phyloP scores from a whole-genome alignment of 208 protist species.

The Trypanosoma cruzi region DNA sequence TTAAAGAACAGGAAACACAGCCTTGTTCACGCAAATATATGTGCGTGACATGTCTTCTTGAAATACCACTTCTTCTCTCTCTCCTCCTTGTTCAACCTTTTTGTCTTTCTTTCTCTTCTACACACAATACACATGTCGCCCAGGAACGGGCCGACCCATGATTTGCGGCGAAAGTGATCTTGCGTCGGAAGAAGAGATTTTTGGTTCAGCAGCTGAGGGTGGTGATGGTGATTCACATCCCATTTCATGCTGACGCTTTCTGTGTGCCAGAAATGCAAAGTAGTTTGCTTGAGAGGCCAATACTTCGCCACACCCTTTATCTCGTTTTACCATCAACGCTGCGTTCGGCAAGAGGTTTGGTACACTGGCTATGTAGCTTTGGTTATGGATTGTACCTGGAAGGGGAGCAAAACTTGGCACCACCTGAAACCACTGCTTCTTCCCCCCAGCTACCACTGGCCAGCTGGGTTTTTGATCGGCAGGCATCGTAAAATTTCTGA shows the following conservation, averaged over 20 bases:
- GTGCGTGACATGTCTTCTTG: background rate
- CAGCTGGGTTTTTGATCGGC: slow-evolving; percentile 34
- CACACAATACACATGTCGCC: slow-evolving; percentile 15
- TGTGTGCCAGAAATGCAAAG: slow-evolving; percentile 30
- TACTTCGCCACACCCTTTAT: slow-evolving; percentile 32
- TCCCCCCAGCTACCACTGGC: slow-evolving; percentile 15
- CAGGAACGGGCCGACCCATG: slow-evolving; percentile 13
- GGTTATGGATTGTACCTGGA: slow-evolving; percentile 63
- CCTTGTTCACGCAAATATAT: background rate
- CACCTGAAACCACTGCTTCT: slow-evolving; percentile 67
- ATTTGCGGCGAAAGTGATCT: background rate
- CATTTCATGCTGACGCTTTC: background rate
- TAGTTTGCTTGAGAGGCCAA: slow-evolving; percentile 56
- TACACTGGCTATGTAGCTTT: slow-evolving; percentile 21
- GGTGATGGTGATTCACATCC: background rate
- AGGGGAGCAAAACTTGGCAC: slow-evolving; percentile 79
- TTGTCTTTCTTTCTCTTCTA: slow-evolving; percentile 1
- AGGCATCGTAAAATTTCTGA: background rate
- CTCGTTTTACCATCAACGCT: slow-evolving; percentile 28
- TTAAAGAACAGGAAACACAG: background rate
- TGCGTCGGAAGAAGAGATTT: background rate
- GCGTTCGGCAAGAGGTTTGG: slow-evolving; percentile 54
- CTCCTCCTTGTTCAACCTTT: background rate
- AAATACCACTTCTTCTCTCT: background rate
- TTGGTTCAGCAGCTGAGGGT: background rate